These are phyloP conservation scores for Seiridium cupressi DNA, from an alignment of 2,329 filamentous ascomycete species.

Conservation along the genomic window DNA sequence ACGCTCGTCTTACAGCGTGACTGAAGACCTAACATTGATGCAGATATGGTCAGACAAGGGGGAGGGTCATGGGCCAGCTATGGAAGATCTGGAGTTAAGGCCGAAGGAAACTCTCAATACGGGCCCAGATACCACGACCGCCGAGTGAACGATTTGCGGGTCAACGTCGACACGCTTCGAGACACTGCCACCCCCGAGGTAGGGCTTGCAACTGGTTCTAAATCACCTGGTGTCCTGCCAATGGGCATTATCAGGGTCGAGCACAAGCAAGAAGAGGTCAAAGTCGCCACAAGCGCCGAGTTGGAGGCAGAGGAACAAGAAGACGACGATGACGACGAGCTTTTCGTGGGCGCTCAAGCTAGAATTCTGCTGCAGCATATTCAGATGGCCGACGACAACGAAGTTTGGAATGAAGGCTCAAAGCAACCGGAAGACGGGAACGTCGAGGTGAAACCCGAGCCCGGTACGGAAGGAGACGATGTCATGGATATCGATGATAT, in stretches of 20 bases:
- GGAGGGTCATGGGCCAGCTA: constrained; percentile 12
- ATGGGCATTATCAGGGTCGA: constrained; percentile 56
- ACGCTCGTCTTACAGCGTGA: not conserved
- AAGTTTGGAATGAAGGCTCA: constrained; percentile 42
- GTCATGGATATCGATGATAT: constrained; percentile 38
- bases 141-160: constrained; percentile 43
- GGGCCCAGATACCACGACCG: constrained; percentile 38
- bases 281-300: constrained; percentile 56
- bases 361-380: constrained; percentile 20
- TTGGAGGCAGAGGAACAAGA: constrained; percentile 51
- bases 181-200: constrained; percentile 36
- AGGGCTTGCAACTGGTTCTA: constrained; percentile 25
- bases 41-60: constrained; percentile 23
- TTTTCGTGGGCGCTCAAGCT: constrained; percentile 40
- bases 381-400: constrained; percentile 30
- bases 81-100: constrained; percentile 23
- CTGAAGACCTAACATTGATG: too few species aligned
- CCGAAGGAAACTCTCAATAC: constrained; percentile 32
- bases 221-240: constrained; percentile 38
- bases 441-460: constrained; percentile 43
- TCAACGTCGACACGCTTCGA: constrained; percentile 57
- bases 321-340: constrained; percentile 41
- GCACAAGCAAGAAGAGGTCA: constrained; percentile 51
- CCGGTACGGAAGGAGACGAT: constrained; percentile 35
- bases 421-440: constrained; percentile 19